Base-by-base conservation (phyloP, 2,329 filamentous ascomycete genomes). In the Aspergillus spinulosporus region DNA sequence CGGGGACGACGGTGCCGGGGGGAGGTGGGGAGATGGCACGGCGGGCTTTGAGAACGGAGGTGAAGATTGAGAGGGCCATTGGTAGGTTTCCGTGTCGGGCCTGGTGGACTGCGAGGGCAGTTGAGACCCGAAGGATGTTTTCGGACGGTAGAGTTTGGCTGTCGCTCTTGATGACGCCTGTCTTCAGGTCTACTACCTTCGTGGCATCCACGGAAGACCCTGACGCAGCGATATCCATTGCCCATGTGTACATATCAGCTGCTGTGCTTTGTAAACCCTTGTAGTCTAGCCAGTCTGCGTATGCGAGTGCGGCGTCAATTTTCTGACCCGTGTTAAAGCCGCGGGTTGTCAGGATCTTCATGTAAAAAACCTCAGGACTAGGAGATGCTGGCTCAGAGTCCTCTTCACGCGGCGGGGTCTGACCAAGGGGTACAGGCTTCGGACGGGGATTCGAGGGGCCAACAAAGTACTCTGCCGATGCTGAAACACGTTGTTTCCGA, bases 361-460 rank as follows among this genome's bases (percentile, higher is more conserved):
- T 82, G 69, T 97, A 97, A 67, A 86, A 91, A 11, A 79, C 82
- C 65, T 94, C 88, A 0, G 93, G 90, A 0, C 83, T 71, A 4
- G 85, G 84, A 58, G 85, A 92, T 1, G 88, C 85, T 5, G 81
- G 76, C 54, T 85, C 84, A 70, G 89, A 92, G 67, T 97, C 81
- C 67, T 93, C 86, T 68, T 94, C 90, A 8, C 78, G 81, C 0
- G 90, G 88, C 1, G 88, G 82, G 44, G 69, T 79, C 52, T 83
- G 81, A 9, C 85, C 85, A 0, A 83, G 80, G 0, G 88, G 86
- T 40, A 92, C 81, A 0, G 90, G 90, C 63, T 82, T 84, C 1
- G 92, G 92, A 56, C 86, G 80, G 0, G 90, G 90, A 70, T 97
- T 97, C 3, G 89, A 91, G 0, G 91, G 90, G 0, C 92, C 92